Percentiles rank a stretch among this genome's conserved stretches.
These are phyloP conservation scores for Chlamydomonas urium DNA, from an alignment of 139 green algal genomes.

Conservation along the genomic window DNA sequence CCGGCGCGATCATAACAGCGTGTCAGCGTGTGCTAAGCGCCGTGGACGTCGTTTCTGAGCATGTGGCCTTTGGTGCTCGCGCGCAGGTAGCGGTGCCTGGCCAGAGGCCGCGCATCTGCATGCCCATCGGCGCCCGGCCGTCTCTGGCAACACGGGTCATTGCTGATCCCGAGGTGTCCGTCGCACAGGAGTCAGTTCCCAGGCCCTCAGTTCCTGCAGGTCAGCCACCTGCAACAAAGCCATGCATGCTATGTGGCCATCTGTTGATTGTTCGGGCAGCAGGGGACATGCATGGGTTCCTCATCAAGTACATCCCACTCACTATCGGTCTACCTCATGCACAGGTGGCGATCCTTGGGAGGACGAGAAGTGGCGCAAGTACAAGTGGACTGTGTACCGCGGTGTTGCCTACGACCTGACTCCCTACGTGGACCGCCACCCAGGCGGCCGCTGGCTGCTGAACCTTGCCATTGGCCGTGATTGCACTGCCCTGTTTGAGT, in stretches of 20 bases:
- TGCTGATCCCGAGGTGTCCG: too few species aligned
- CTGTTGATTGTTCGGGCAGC: not conserved
- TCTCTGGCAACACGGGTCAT: too few species aligned
- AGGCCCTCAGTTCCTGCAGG: not conserved
- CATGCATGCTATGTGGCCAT: not conserved
- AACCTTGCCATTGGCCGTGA: conserved; percentile 74
- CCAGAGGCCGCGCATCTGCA: too few species aligned
- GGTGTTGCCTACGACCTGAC: conserved; percentile 58
- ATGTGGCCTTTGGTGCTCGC: too few species aligned
- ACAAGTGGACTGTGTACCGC: conserved; percentile 70
- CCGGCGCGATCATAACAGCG: too few species aligned
- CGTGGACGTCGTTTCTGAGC: too few species aligned
- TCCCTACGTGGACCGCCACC: conserved; percentile 57
- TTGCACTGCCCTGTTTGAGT: conserved; percentile 80
- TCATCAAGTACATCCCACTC: not conserved
- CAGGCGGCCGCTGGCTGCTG: conserved; percentile 62
- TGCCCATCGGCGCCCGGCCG: too few species aligned
- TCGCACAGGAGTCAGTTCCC: not conserved
- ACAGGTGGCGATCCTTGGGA: conserved; percentile 56
- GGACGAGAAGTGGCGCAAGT: conserved; percentile 55
- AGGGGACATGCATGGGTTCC: not conserved
- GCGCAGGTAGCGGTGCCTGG: too few species aligned
- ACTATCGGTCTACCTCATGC: not conserved
- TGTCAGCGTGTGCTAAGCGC: too few species aligned
- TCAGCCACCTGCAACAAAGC: not conserved